A percentile compares a stretch with the other conserved stretches of the same genome.
phyloP scores from a whole-genome alignment of 305 asterid species.

The Fraxinus dipetala region DNA sequence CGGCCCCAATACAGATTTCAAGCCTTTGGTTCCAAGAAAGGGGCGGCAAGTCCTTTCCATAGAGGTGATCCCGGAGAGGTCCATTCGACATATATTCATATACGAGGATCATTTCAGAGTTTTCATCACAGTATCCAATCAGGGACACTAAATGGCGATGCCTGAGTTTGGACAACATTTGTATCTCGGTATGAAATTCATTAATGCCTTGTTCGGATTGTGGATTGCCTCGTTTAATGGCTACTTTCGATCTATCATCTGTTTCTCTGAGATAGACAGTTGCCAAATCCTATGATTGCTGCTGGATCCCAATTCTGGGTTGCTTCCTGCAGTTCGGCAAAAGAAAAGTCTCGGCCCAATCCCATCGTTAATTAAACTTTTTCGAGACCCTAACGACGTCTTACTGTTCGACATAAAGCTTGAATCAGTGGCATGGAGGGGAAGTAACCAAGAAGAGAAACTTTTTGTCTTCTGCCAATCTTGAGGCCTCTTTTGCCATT shows the following conservation, averaged over 20 bases:
- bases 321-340: slow-evolving; percentile 56
- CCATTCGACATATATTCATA: slow-evolving; percentile 61
- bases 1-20: slow-evolving; percentile 66
- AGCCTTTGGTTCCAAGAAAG: slow-evolving; percentile 20
- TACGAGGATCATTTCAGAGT: slow-evolving; percentile 60
- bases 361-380: slow-evolving; percentile 48
- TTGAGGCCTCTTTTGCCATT: slow-evolving; percentile 89
- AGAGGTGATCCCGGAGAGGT: slow-evolving; percentile 52
- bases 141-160: too few relatives aligned
- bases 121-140: too few relatives aligned
- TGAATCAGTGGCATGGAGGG: slow-evolving; percentile 73
- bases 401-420: slow-evolving; percentile 62
- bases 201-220: slow-evolving; percentile 58
- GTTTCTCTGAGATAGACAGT: slow-evolving; percentile 46
- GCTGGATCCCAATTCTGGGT: slow-evolving; percentile 54
- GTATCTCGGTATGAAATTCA: slow-evolving; percentile 59
- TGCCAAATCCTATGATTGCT: slow-evolving; percentile 62
- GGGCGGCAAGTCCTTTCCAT: slow-evolving; percentile 44
- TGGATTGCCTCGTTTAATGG: slow-evolving; percentile 56
- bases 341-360: slow-evolving; percentile 48
- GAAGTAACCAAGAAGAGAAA: slow-evolving; percentile 87
- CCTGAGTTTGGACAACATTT: slow-evolving; percentile 38
- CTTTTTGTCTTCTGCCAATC: slow-evolving; percentile 80
- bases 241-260: slow-evolving; percentile 46
- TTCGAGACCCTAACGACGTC: slow-evolving; percentile 53